Percentiles rank a stretch among this genome's conserved stretches.
These are phyloP conservation scores for Parastagonospora nodorum DNA, from an alignment of 2,329 filamentous ascomycete species.

Conservation along the genomic window DNA sequence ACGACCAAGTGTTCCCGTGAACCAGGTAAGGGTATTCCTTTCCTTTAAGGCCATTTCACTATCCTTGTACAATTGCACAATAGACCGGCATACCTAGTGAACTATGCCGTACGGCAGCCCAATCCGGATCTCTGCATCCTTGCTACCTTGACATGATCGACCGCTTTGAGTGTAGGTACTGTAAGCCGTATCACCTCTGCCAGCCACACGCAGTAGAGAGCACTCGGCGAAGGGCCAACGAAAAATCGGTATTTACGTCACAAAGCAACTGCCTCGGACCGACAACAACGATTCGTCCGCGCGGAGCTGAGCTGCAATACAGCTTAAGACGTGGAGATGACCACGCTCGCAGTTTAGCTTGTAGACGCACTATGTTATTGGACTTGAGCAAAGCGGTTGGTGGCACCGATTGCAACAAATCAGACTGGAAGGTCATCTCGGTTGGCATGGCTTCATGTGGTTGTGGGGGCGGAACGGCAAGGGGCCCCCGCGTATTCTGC, in stretches of 20 bases:
- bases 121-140: slow-evolving; percentile 2
- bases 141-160: not conserved
- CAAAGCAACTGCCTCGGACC: slow-evolving; percentile 5
- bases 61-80: slow-evolving; percentile 1
- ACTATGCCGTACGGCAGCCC: not conserved
- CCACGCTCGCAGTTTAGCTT: too few relatives aligned
- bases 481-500: too few relatives aligned
- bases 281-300: slow-evolving; percentile 7
- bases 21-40: slow-evolving; percentile 1
- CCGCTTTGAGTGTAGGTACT: not conserved
- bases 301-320: slow-evolving; percentile 1
- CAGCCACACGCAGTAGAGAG: not conserved
- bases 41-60: not conserved
- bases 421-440: too few relatives aligned
- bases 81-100: not conserved
- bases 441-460: too few relatives aligned
- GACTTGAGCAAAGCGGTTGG: too few relatives aligned
- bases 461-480: too few relatives aligned
- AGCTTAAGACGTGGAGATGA: slow-evolving; percentile 4
- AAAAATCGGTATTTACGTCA: slow-evolving; percentile 4
- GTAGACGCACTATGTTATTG: too few relatives aligned
- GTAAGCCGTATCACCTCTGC: not conserved
- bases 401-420: too few relatives aligned
- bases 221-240: not conserved
- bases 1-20: not conserved